Percentiles rank a stretch among this genome's conserved stretches.
Conservation (phyloP, 345 rosid genomes). For the Pseudoturritis turrita region DNA sequence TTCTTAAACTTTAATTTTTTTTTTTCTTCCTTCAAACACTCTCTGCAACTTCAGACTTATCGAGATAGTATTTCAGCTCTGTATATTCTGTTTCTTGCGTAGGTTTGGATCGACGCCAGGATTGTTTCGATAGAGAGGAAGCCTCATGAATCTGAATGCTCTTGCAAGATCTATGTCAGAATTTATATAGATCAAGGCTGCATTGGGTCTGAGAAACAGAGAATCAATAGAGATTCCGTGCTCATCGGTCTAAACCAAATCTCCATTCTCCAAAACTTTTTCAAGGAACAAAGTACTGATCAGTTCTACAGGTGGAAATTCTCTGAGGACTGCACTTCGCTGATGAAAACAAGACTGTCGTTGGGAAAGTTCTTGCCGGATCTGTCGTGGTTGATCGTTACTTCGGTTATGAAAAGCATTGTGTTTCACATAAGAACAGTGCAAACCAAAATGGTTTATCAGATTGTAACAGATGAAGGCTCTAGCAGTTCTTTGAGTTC, state of each 20-base stretch:
- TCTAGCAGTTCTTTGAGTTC: conserved; percentile 26
- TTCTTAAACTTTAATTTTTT: not conserved
- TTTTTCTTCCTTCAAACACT: not conserved
- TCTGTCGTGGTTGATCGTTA: conserved; percentile 60
- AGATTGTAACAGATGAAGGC: conserved; percentile 44
- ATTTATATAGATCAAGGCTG: conserved; percentile 51
- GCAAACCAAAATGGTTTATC: conserved; percentile 61
- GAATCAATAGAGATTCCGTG: conserved; percentile 44
- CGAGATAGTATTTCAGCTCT: not conserved
- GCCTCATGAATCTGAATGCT: conserved; percentile 60
- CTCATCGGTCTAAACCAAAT: conserved; percentile 54
- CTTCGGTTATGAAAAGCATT: conserved; percentile 49
- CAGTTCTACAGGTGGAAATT: conserved; percentile 58
- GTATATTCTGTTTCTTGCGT: conserved; percentile 8
- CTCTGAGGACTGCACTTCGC: conserved; percentile 55
- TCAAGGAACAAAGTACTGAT: conserved; percentile 39
- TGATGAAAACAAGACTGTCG: conserved; percentile 51
- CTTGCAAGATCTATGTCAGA: conserved; percentile 54
- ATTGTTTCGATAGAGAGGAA: conserved; percentile 73
- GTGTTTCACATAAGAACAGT: conserved; percentile 53
- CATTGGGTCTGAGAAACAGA: conserved; percentile 55
- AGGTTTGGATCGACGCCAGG: conserved; percentile 85
- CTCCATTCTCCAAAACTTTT: conserved; percentile 62
- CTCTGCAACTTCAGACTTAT: not conserved
- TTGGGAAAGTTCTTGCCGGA: conserved; percentile 67